Base-by-base conservation (phyloP, 2,329 filamentous ascomycete species). In the Neofusicoccum laricinum region DNA sequence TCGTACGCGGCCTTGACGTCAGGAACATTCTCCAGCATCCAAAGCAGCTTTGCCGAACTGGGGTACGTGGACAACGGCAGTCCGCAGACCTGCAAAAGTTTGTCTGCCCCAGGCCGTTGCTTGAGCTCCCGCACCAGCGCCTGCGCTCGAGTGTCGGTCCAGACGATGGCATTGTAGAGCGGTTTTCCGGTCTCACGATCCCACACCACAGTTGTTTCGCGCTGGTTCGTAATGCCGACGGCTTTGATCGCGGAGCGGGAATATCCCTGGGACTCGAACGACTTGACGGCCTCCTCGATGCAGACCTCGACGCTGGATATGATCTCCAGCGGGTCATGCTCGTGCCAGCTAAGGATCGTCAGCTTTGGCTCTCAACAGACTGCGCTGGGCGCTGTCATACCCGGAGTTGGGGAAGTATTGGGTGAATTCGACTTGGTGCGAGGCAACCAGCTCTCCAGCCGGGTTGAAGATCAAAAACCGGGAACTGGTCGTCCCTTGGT, bases 401-500 rank as follows among this genome's bases (percentile, higher is more conserved):
- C 92, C 92, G 67, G 91, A 88, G 66, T 91, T 82, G 15, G 90
- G 90, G 75, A 93, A 92, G 66, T 90, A 85, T 74, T 94, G 92
- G 68, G 87, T 85, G 72, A 95, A 92, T 73, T 93, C 90, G 67
- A 92, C 86, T 77, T 94, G 91, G 73, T 94, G 90, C 68, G 86
- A 88, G 36, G 89, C 90, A 41, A 93, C 84, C 3, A 90, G 89
- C 64, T 88, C 86, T 62, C 91, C 91, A 41, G 84, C 79, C 67
- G 85, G 85, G 77, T 94, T 87, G 79, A 96, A 96, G 73, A 96
- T 92, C 69, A 96, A 84, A 77, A 95, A 95, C 40, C 92, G 85
- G 21, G 91, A 90, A 59, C 89, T 92, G 15, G 91, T 95, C 14
- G 91, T 96, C 63, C 92, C 92, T 71, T 93, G 90, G 74, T 96